Percentiles rank a stretch among this genome's conserved stretches.
Evolutionary conservation across 495 filamentous ascomycete species (phyloP).

Genomic region (Neurospora sp.): DNA sequence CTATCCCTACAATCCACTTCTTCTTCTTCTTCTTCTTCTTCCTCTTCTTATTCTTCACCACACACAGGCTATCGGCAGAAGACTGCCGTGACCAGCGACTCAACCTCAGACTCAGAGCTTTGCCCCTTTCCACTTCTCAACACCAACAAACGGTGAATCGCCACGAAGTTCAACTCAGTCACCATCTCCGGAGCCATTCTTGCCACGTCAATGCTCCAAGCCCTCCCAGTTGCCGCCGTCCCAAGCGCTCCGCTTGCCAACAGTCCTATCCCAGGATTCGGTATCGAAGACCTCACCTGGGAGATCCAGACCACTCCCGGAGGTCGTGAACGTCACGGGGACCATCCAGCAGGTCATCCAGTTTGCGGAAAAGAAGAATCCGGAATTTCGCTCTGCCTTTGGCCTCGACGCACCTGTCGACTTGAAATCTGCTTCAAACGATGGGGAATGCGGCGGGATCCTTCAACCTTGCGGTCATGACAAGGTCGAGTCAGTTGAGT

Average conservation of each 20-base stretch:
- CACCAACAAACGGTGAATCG: background rate
- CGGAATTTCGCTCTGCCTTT: background rate
- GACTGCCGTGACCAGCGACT: background rate
- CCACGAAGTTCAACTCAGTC: background rate
- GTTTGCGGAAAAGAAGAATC: background rate
- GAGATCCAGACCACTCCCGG: background rate
- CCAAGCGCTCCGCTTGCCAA: background rate
- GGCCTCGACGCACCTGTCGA: no score
- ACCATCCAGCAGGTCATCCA: background rate
- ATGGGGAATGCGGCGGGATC: no score
- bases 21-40: no score
- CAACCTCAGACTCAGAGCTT: background rate
- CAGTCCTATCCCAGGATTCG: background rate
- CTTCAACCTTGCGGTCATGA: no score
- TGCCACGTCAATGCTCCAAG: background rate
- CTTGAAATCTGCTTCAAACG: no score
- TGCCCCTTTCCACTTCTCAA: background rate
- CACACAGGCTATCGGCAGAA: background rate
- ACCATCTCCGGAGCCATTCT: background rate
- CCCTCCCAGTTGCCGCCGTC: background rate
- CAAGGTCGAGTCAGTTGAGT: no score
- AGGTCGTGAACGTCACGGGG: background rate
- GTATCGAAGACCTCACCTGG: background rate
- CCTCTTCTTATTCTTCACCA: no score
- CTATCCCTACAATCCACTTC: background rate